Conservation (phyloP, 257 asterid genomes). For the Solanum chmielewskii region DNA sequence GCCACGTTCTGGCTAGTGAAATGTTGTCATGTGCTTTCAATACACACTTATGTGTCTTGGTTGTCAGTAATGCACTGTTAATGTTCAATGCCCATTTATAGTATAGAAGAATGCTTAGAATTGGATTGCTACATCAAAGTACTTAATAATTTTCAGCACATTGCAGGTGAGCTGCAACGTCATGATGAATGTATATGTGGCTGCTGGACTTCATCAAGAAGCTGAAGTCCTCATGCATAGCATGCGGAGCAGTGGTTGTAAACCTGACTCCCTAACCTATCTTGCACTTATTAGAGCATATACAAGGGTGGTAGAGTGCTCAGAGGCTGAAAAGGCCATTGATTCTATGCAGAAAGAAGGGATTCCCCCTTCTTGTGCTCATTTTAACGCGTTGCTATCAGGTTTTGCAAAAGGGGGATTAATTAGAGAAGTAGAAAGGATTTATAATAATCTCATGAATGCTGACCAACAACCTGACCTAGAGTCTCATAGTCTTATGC, state of each 20-base stretch:
- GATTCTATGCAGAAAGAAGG: conserved; percentile 58
- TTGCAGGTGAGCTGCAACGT: conserved; percentile 66
- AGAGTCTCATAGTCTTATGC: conserved; percentile 44
- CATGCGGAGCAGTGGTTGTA: conserved; percentile 39
- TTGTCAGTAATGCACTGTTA: background rate
- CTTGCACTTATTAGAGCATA: conserved; percentile 61
- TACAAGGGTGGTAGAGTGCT: conserved; percentile 18
- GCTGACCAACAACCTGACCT: conserved; percentile 40
- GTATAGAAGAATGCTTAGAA: background rate
- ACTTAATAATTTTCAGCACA: background rate
- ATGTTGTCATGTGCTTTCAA: background rate
- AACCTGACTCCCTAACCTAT: conserved; percentile 55
- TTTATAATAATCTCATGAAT: conserved; percentile 23
- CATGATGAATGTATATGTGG: conserved; percentile 50
- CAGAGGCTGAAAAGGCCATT: conserved; percentile 53
- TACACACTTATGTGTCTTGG: background rate
- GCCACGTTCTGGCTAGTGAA: background rate
- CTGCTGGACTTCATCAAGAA: conserved; percentile 45
- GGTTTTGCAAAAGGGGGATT: conserved; percentile 45
- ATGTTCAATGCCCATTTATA: background rate
- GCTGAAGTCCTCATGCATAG: conserved; percentile 44
- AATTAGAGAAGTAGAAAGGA: conserved; percentile 48
- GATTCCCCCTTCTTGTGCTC: conserved; percentile 46
- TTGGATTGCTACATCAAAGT: background rate
- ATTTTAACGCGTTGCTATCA: conserved; percentile 42